A percentile compares a stretch with the other conserved stretches of the same genome.
These are phyloP conservation scores for Fagus sylvatica DNA, from an alignment of 306 rosid genomes.

Conservation along the genomic window DNA sequence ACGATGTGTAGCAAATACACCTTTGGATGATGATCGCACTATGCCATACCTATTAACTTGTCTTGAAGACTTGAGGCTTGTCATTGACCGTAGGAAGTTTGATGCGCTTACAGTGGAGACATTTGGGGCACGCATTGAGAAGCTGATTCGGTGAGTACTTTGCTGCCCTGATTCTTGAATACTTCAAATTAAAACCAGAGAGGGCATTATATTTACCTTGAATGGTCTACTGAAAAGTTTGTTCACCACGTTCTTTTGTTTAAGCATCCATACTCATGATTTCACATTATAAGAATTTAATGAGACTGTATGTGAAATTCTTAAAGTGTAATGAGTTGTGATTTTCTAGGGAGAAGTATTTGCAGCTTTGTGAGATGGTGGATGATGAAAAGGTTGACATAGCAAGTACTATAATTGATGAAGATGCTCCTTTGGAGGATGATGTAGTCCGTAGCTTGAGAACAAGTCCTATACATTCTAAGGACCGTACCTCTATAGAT, in stretches of 20 bases:
- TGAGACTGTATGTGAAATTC: background rate
- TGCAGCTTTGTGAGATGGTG: constrained; percentile 95
- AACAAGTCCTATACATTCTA: constrained; percentile 89
- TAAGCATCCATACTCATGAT: background rate
- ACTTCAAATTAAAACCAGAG: constrained; percentile 3
- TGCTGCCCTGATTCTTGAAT: constrained; percentile 20
- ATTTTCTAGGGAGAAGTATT: constrained; percentile 85
- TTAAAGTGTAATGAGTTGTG: constrained; percentile 22
- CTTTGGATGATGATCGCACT: constrained; percentile 80
- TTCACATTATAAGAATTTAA: background rate
- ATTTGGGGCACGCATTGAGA: constrained; percentile 94
- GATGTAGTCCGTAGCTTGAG: constrained; percentile 90
- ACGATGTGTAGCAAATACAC: constrained; percentile 78
- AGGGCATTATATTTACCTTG: background rate
- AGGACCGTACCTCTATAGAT: constrained; percentile 94
- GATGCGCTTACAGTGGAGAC: constrained; percentile 88
- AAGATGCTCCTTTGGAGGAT: constrained; percentile 86
- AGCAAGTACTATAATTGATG: constrained; percentile 71
- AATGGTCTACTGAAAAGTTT: background rate
- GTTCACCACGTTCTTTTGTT: background rate
- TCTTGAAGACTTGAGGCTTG: constrained; percentile 88
- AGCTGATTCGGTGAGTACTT: constrained; percentile 74
- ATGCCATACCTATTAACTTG: constrained; percentile 67
- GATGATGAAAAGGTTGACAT: constrained; percentile 89
- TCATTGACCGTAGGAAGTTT: constrained; percentile 77